Percentiles rank a stretch among this genome's conserved stretches.
These are phyloP conservation scores for Sclerotiophoma versabilis DNA, from an alignment of 2,329 filamentous ascomycete species.

Conservation along the genomic window DNA sequence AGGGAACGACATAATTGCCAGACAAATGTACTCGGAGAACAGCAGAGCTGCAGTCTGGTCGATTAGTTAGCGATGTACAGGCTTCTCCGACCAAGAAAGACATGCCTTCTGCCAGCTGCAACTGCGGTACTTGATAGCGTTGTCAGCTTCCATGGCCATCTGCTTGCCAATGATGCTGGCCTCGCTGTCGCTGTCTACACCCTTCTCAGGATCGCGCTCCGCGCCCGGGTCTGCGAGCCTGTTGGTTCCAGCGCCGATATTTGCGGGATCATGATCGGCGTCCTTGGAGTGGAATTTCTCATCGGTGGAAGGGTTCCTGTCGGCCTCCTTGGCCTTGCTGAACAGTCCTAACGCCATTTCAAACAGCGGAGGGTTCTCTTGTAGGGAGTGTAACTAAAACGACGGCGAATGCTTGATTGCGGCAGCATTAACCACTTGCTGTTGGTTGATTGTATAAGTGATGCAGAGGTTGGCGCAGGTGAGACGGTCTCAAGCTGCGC, in stretches of 20 bases:
- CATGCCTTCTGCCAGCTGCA: conserved; percentile 88
- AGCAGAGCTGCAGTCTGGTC: conserved; percentile 80
- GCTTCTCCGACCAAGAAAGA: background rate
- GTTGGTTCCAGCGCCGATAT: conserved; percentile 29
- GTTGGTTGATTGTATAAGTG: background rate
- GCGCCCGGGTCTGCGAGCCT: conserved; percentile 51
- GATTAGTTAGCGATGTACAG: conserved; percentile 17
- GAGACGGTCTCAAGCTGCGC: conserved; percentile 9
- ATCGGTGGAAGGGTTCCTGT: conserved; percentile 24
- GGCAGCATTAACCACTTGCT: conserved; percentile 50
- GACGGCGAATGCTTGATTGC: conserved; percentile 39
- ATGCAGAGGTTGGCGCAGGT: background rate
- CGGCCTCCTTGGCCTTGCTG: conserved; percentile 28
- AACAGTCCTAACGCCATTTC: conserved; percentile 59
- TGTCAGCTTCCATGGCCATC: conserved; percentile 76
- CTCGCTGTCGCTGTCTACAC: conserved; percentile 43
- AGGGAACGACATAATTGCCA: conserved; percentile 94
- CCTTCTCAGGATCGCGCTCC: conserved; percentile 28
- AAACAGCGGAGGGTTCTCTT: conserved; percentile 55
- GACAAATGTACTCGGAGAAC: conserved; percentile 94
- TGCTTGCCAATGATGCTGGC: conserved; percentile 66
- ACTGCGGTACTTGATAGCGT: conserved; percentile 88
- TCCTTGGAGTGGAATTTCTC: conserved; percentile 23
- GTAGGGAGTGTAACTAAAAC: conserved; percentile 50
- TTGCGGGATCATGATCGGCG: conserved; percentile 41